phyloP scores from a whole-genome alignment of 192 early-diverging fungal species.

The Chytriomyces confervae region DNA sequence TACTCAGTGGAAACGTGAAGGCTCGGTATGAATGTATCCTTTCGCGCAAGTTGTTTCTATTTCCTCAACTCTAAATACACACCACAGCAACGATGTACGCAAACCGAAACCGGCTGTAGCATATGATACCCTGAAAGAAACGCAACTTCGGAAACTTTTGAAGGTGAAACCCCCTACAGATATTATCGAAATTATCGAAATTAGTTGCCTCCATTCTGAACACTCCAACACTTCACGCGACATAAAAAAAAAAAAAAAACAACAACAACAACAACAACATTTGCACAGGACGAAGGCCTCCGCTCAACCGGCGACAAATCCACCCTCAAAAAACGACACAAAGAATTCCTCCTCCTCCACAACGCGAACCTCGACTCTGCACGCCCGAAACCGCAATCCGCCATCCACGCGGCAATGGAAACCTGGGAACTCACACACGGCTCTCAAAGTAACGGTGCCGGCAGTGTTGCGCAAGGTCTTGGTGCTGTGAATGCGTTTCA shows the following conservation, averaged over 20 bases:
- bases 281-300: conserved; percentile 19
- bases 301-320: conserved; percentile 30
- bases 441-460: not conserved
- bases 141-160: conserved; percentile 21
- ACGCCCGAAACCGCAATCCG: conserved; percentile 1
- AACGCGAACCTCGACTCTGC: conserved; percentile 29
- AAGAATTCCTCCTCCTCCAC: conserved; percentile 25
- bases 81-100: not conserved
- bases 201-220: not conserved
- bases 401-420: not conserved
- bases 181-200: not conserved
- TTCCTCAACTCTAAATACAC: not conserved
- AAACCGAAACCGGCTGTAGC: conserved; percentile 20
- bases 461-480: conserved; percentile 2
- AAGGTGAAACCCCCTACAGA: not conserved
- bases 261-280: no score
- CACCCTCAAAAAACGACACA: conserved; percentile 28
- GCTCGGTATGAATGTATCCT: not conserved
- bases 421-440: conserved; percentile 26
- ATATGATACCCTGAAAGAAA: conserved; percentile 22
- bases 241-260: no score
- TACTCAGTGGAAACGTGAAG: not conserved
- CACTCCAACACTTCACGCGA: no score
- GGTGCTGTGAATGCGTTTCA: conserved; percentile 4
- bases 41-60: not conserved